phyloP scores from a whole-genome alignment of 495 filamentous ascomycete genomes.

The Daldinia bambusicola region DNA sequence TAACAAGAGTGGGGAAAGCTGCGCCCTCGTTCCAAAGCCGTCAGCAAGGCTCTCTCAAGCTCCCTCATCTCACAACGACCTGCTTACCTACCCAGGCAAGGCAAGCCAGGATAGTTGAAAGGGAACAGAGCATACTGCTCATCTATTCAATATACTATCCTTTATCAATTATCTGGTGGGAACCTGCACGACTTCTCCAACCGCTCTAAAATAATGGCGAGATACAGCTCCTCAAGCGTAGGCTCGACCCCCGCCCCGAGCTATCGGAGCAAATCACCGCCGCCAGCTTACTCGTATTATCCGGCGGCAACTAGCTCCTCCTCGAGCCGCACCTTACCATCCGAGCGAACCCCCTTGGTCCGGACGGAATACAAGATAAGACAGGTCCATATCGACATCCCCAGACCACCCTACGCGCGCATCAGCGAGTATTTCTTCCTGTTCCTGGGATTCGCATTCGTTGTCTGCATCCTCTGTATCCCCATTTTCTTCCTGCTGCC shows the following conservation, averaged over 20 bases:
- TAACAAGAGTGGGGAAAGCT: slow-evolving; percentile 2
- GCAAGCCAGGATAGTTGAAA: background rate
- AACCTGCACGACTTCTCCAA: too few relatives aligned
- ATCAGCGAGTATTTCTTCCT: background rate
- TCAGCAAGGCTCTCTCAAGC: background rate
- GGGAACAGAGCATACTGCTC: background rate
- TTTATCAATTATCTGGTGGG: too few relatives aligned
- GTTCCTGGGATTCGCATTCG: background rate
- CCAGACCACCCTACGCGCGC: background rate
- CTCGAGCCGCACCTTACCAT: background rate
- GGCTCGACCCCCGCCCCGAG: slow-evolving; percentile 1
- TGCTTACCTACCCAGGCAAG: too few relatives aligned
- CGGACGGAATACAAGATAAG: background rate
- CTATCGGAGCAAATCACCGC: slow-evolving; percentile 25
- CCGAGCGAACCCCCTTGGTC: background rate
- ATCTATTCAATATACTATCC: background rate
- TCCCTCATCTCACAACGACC: background rate
- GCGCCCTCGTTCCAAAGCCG: background rate
- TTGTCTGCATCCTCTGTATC: background rate
- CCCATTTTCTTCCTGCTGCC: background rate
- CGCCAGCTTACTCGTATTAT: slow-evolving; percentile 28
- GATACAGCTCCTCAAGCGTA: background rate
- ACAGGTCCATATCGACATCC: background rate
- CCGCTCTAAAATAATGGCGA: slow-evolving; percentile 16
- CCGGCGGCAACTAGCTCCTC: background rate